phyloP scores from a whole-genome alignment of 2,329 filamentous ascomycete genomes.

The Podosphaera aphanis region DNA sequence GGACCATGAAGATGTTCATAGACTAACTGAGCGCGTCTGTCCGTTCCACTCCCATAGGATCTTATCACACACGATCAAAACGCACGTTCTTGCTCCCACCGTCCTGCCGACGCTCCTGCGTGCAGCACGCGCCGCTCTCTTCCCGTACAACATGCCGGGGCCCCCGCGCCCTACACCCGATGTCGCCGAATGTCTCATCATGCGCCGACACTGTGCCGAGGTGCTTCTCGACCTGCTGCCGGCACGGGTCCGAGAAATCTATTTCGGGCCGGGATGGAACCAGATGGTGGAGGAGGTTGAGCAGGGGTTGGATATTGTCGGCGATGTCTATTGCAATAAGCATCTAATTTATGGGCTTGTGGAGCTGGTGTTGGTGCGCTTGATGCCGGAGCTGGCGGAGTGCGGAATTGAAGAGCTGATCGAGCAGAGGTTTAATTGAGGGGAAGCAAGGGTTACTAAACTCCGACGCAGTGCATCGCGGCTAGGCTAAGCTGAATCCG shows the following conservation, averaged over 20 bases:
- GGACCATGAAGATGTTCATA: too few relatives aligned
- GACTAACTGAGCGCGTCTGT: too few relatives aligned
- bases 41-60: constrained; percentile 8
- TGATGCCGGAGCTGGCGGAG: constrained; percentile 66
- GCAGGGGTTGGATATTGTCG: constrained; percentile 46
- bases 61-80: constrained; percentile 32
- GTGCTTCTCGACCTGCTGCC: constrained; percentile 27
- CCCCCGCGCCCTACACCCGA: constrained; percentile 37
- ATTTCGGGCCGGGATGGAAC: constrained; percentile 21
- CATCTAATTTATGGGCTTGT: constrained; percentile 66
- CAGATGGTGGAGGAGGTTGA: constrained; percentile 18
- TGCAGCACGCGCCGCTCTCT: constrained; percentile 53
- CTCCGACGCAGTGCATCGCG: not conserved
- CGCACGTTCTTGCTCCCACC: constrained; percentile 35
- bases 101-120: constrained; percentile 44
- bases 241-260: constrained; percentile 14
- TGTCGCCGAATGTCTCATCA: constrained; percentile 32
- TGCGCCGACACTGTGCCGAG: constrained; percentile 43
- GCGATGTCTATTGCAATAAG: constrained; percentile 76
- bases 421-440: constrained; percentile 39
- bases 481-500: too few relatives aligned
- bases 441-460: not conserved
- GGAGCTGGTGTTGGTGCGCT: constrained; percentile 55
- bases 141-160: constrained; percentile 62
- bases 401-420: constrained; percentile 47